These are phyloP conservation scores for Xylaria sp. DNA, from an alignment of 2,329 filamentous ascomycete species.

Conservation along the genomic window DNA sequence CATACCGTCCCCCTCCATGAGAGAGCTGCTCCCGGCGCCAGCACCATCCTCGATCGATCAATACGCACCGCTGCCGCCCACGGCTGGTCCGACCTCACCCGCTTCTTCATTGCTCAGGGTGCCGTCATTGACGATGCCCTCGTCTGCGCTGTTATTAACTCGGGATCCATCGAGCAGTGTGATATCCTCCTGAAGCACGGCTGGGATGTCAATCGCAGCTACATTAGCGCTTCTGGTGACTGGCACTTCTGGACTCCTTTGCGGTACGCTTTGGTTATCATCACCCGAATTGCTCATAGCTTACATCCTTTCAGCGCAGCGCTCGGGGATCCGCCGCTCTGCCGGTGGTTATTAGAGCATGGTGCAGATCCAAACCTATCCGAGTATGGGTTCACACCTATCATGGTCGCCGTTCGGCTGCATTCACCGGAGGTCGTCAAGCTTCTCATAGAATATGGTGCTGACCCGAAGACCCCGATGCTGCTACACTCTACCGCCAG, in stretches of 20 bases:
- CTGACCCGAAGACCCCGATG: constrained; percentile 41
- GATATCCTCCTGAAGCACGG: constrained; percentile 35
- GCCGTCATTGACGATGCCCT: constrained; percentile 40
- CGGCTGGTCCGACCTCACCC: constrained; percentile 38
- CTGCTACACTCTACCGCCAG: constrained; percentile 39
- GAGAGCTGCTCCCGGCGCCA: constrained; percentile 38
- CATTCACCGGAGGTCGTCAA: constrained; percentile 39
- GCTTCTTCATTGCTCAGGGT: constrained; percentile 38
- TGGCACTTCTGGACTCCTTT: constrained; percentile 41
- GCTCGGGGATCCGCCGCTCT: constrained; percentile 37
- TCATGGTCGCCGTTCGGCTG: constrained; percentile 41
- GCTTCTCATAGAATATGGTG: constrained; percentile 38
- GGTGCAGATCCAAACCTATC: constrained; percentile 40
- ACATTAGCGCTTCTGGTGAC: constrained; percentile 39
- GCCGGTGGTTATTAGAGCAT: constrained; percentile 40
- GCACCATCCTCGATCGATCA: constrained; percentile 39
- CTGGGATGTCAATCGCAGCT: constrained; percentile 42
- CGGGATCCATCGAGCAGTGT: constrained; percentile 40
- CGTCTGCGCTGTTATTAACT: constrained; percentile 39
- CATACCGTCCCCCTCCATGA: constrained; percentile 38
- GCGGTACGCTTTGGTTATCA: constrained; percentile 30
- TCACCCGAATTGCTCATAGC: constrained; percentile 7
- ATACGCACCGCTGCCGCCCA: constrained; percentile 38
- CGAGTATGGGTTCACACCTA: constrained; percentile 41
- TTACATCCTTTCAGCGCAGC: constrained; percentile 36